Evolutionary conservation across 345 rosid genomes (phyloP).

Genomic region (Eucalyptus cladocalyx): DNA sequence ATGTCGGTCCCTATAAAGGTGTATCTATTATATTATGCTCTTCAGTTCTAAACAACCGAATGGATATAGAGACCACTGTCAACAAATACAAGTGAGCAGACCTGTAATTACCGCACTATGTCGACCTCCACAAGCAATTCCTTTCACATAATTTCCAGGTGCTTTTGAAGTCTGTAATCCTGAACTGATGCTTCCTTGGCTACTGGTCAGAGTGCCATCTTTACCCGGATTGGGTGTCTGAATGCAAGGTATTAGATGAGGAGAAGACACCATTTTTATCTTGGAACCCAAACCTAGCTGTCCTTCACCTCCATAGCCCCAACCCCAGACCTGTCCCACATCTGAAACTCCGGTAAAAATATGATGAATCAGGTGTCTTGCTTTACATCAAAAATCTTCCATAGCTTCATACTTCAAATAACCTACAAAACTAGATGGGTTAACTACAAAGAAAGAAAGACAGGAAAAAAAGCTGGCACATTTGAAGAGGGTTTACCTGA

Average conservation of each 20-base stretch:
- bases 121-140: conserved; percentile 81
- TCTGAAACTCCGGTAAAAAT: conserved; percentile 73
- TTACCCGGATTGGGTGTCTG: conserved; percentile 31
- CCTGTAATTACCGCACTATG: conserved; percentile 80
- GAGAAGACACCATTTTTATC: conserved; percentile 74
- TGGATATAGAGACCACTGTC: neutral
- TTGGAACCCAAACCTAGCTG: conserved; percentile 83
- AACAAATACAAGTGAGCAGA: neutral
- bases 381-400: conserved; percentile 52
- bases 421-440: conserved; percentile 46
- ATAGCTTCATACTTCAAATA: conserved; percentile 40
- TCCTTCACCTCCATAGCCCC: conserved; percentile 99
- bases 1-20: neutral
- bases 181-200: conserved; percentile 29
- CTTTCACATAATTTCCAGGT: conserved; percentile 49
- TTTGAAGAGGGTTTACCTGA: conserved; percentile 46
- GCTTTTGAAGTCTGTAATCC: conserved; percentile 15
- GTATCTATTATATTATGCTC: neutral
- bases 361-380: conserved; percentile 47
- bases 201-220: conserved; percentile 19
- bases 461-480: conserved; percentile 4
- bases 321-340: conserved; percentile 96
- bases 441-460: conserved; percentile 21
- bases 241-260: conserved; percentile 63
- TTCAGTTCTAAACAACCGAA: neutral